phyloP scores from a whole-genome alignment of 257 asterid genomes.

The Lantana camara region DNA sequence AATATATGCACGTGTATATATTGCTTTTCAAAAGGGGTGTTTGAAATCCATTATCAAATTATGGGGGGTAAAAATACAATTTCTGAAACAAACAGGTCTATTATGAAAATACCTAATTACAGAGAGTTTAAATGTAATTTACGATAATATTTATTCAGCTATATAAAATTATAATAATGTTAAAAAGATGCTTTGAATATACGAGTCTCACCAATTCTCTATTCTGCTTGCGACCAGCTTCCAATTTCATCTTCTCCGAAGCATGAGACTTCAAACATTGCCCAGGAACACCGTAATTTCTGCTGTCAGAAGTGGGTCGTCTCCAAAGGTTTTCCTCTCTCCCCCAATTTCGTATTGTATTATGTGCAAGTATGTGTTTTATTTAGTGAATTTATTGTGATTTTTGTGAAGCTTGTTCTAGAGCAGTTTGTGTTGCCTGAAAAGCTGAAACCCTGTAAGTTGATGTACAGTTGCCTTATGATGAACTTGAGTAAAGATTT shows the following conservation, averaged over 20 bases:
- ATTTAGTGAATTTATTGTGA: neutral
- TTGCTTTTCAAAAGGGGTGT: too few relatives aligned
- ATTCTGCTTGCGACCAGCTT: too few relatives aligned
- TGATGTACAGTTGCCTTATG: neutral
- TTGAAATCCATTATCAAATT: too few relatives aligned
- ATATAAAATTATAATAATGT: too few relatives aligned
- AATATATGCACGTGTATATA: too few relatives aligned
- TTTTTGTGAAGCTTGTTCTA: constrained; percentile 10
- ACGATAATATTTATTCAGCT: too few relatives aligned
- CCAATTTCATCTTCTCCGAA: too few relatives aligned
- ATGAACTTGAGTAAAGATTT: neutral
- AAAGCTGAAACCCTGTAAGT: neutral
- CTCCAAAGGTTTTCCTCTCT: constrained; percentile 36
- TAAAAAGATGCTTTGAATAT: too few relatives aligned
- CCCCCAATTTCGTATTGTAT: constrained; percentile 1
- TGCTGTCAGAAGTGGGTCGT: constrained; percentile 29
- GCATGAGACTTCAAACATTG: constrained; percentile 44
- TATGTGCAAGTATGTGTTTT: neutral
- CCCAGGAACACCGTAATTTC: constrained; percentile 39
- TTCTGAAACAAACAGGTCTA: too few relatives aligned
- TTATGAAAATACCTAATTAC: too few relatives aligned
- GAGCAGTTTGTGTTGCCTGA: constrained; percentile 9
- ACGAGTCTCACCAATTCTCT: neutral
- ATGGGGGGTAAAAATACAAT: too few relatives aligned
- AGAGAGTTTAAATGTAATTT: too few relatives aligned